These are phyloP conservation scores for Planoprotostelium fungivorum DNA, from an alignment of 78 protist species.

Conservation along the genomic window DNA sequence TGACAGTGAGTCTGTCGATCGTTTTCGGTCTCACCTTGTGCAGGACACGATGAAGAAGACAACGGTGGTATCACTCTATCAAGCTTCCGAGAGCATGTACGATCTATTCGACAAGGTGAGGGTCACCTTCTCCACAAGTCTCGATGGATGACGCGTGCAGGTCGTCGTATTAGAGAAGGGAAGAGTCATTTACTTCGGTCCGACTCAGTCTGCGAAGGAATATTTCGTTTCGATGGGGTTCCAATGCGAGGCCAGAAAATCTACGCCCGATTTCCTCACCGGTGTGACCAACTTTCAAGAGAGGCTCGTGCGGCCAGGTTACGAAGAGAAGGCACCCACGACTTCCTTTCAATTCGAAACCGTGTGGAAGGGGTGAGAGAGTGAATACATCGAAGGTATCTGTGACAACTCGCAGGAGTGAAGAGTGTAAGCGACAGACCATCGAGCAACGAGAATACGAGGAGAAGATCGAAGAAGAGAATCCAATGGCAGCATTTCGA, in stretches of 20 bases:
- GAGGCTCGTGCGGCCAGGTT: neutral
- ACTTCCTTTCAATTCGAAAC: conserved; percentile 8
- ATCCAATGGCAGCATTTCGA: neutral
- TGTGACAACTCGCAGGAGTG: no score
- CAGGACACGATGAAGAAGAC: conserved; percentile 19
- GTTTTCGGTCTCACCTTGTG: no score
- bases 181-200: conserved; percentile 36
- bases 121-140: neutral
- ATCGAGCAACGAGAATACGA: neutral
- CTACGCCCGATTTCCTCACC: conserved; percentile 10
- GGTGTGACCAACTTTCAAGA: conserved; percentile 14
- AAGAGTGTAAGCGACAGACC: neutral
- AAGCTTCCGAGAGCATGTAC: conserved; percentile 12
- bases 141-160: no score
- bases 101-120: conserved; percentile 7
- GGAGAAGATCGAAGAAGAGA: neutral
- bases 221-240: conserved; percentile 20
- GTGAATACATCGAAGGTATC: no score
- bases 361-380: neutral
- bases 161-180: conserved; percentile 8
- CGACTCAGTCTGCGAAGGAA: conserved; percentile 22
- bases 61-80: conserved; percentile 8
- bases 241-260: conserved; percentile 17
- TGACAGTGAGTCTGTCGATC: no score
- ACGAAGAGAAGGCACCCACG: neutral